Percentiles rank a stretch among this genome's conserved stretches.
Conservation (phyloP, 1,139 yeast genomes). For the Pneumocystis wakefieldiae region DNA sequence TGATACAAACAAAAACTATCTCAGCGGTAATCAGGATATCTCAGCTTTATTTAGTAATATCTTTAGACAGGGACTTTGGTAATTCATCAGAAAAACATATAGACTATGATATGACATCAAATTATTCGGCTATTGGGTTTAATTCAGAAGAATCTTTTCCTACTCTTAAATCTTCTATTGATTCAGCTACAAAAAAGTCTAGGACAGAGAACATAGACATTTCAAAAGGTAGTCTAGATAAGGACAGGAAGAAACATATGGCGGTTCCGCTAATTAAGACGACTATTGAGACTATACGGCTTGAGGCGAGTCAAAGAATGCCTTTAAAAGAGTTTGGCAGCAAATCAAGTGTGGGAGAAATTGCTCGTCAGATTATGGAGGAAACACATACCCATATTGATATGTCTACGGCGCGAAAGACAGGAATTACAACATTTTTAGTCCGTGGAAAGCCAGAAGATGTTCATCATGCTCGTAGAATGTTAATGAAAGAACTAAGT, state of each 20-base stretch:
- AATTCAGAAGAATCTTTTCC: neutral
- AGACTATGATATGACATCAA: neutral
- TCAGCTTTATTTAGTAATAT: neutral
- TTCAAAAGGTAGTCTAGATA: neutral
- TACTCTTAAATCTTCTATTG: neutral
- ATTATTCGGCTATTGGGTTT: neutral
- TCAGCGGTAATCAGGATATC: neutral
- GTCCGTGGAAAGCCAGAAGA: constrained; percentile 61
- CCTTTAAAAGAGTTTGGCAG: constrained; percentile 5
- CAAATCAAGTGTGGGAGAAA: constrained; percentile 20
- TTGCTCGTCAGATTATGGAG: constrained; percentile 44
- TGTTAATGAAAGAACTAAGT: constrained; percentile 61
- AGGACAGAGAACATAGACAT: neutral
- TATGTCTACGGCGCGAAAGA: constrained; percentile 63
- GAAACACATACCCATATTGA: constrained; percentile 57
- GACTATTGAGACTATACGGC: constrained; percentile 5
- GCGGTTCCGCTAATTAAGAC: neutral
- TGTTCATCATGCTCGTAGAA: constrained; percentile 60
- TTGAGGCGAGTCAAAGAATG: constrained; percentile 9
- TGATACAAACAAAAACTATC: neutral
- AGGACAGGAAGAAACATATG: neutral
- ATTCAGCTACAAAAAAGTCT: neutral
- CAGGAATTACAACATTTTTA: constrained; percentile 72
- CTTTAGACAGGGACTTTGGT: neutral
- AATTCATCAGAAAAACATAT: neutral